These are phyloP conservation scores for Clonostachys chloroleuca DNA, from an alignment of 2,329 filamentous ascomycete genomes.

Conservation along the genomic window DNA sequence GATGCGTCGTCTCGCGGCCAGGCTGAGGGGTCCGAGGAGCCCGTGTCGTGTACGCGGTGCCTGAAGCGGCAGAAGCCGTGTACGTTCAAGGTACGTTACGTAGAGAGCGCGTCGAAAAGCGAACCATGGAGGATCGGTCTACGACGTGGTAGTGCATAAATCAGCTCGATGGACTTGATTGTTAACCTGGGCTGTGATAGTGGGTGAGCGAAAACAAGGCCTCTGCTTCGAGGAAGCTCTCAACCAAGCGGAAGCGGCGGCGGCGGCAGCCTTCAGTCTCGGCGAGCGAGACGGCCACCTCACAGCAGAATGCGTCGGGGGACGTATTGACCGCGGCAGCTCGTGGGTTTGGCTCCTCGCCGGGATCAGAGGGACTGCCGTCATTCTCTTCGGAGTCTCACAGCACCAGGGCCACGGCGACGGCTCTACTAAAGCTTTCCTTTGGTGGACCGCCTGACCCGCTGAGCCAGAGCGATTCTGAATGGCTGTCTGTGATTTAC, in stretches of 20 bases:
- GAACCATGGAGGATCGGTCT: not conserved
- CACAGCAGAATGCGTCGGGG: not conserved
- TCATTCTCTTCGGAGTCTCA: not conserved
- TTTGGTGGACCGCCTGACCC: not conserved
- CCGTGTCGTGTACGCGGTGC: conserved; percentile 61
- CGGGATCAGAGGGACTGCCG: not conserved
- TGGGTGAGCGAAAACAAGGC: conserved; percentile 17
- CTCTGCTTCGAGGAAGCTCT: conserved; percentile 1
- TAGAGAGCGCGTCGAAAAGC: not conserved
- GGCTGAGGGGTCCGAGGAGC: conserved; percentile 50
- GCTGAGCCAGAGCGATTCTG: conserved; percentile 4
- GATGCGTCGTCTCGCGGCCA: conserved; percentile 12
- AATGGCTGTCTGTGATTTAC: conserved; percentile 22
- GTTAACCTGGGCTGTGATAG: conserved; percentile 4
- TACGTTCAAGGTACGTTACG: conserved; percentile 17
- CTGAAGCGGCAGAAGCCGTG: conserved; percentile 14
- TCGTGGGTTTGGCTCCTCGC: not conserved
- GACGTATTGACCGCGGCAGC: not conserved
- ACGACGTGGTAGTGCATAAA: not conserved
- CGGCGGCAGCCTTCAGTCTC: conserved; percentile 5
- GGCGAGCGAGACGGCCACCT: conserved; percentile 4
- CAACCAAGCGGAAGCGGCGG: conserved; percentile 5
- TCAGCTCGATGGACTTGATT: not conserved
- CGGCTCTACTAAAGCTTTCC: too few relatives aligned
- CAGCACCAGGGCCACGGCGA: not conserved